phyloP scores from a whole-genome alignment of 768 basidiomycete species.

The Pleurotus citrinopileatus region DNA sequence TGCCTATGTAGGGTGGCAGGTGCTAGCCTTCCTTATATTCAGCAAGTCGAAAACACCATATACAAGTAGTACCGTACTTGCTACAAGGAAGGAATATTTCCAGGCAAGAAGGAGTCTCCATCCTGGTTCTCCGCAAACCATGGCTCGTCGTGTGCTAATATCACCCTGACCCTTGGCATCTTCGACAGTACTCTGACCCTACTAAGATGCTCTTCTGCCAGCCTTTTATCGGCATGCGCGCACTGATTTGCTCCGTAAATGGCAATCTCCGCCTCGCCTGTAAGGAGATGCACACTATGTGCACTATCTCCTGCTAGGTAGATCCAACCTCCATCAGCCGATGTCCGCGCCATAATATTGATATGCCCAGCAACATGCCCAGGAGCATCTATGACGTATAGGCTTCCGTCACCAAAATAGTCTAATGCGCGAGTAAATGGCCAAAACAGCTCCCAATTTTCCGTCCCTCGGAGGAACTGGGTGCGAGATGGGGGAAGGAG shows the following conservation, averaged over 20 bases:
- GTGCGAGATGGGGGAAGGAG: constrained; percentile 35
- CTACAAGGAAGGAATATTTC: constrained; percentile 22
- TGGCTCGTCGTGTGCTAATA: constrained; percentile 51
- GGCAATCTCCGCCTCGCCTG: constrained; percentile 39
- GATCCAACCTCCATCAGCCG: constrained; percentile 50
- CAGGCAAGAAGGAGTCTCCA: constrained; percentile 40
- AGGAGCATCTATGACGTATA: constrained; percentile 56
- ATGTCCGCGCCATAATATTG: constrained; percentile 52
- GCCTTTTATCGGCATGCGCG: constrained; percentile 39
- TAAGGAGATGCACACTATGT: constrained; percentile 51
- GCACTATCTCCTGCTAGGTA: constrained; percentile 55
- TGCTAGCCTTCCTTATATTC: too few relatives aligned
- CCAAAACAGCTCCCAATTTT: constrained; percentile 38
- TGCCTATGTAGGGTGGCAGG: too few relatives aligned
- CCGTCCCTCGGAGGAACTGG: constrained; percentile 28
- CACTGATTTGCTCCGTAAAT: constrained; percentile 27
- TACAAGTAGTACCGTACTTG: not conserved
- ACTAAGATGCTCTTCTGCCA: constrained; percentile 38
- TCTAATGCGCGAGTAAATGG: constrained; percentile 51
- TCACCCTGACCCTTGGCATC: constrained; percentile 37
- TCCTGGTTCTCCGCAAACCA: constrained; percentile 49
- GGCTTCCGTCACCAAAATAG: constrained; percentile 54
- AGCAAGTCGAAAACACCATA: too few relatives aligned
- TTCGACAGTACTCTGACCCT: constrained; percentile 35
- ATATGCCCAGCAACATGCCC: constrained; percentile 58